Base-by-base conservation (phyloP, 108 stramenopile species). In the Aurantiochytrium sp. region DNA sequence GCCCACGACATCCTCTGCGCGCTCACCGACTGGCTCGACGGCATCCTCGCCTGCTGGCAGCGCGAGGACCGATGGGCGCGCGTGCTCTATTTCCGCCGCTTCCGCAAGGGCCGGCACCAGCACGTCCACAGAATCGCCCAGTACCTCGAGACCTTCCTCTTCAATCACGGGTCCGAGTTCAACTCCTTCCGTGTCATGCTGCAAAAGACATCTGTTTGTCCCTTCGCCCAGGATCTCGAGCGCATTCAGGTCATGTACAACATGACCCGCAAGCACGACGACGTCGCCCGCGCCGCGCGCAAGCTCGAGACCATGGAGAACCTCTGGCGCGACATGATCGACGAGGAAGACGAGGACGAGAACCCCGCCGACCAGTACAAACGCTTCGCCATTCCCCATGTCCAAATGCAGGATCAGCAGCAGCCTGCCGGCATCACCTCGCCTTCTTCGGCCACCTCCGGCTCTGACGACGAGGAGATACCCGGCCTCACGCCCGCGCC, bases 81-180 rank as follows among this genome's bases (percentile, higher is more conserved):
- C 59, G 59, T 65, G 59, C 59, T 65, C 2, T 65, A 65, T 34
- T 65, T 65, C 24, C 27, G 59, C 3, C 59, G 59, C 27, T 65
- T 65, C 24, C 59, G 59, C 24, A 65, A 65, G 24, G 59, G 59
- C 19, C 59, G 59, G 10, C 27, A 65, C 24, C 59, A 65, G 34
- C 59, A 65, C 59, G 12, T 65, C 1, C 32, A 34, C 59, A 65
- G 59, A 65, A 65, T 65, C 1, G 59, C 59, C 6, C 59, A 65
- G 34, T 65, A 65, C 59, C 59, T 65, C 32, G 59, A 65, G 59
- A 65, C 59, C 59, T 65, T 65, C 19, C 59, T 65, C 59, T 65
- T 65, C 1, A 65, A 65, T 27, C 59, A 65, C 3, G 59, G 59
- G 15, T 65, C 59, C 6, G 59, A 65, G 27, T 34, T 65, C 34